Evolutionary conservation across 2,329 filamentous ascomycete genomes (phyloP).

Genomic region (Nemania sp.): DNA sequence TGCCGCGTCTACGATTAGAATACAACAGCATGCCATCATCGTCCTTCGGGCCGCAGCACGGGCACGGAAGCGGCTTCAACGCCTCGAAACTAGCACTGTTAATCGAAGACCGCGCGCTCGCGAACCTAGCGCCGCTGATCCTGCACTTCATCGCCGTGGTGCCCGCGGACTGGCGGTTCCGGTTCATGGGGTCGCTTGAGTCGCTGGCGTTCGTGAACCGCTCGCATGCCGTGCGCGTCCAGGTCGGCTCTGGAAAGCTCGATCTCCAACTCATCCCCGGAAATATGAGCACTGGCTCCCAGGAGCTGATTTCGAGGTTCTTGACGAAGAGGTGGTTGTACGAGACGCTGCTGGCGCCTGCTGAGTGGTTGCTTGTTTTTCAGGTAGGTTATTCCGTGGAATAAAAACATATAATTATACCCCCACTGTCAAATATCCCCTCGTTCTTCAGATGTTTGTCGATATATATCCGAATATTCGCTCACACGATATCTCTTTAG

Average conservation of each 20-base stretch:
- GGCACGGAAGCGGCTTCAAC: constrained; percentile 47
- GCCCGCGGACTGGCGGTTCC: constrained; percentile 60
- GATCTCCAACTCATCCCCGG: constrained; percentile 55
- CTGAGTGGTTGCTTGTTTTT: constrained; percentile 59
- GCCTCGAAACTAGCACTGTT: constrained; percentile 58
- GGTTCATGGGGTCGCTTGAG: constrained; percentile 56
- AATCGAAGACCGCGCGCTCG: constrained; percentile 55
- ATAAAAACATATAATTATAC: no score
- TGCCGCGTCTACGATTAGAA: constrained; percentile 36
- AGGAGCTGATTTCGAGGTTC: constrained; percentile 57
- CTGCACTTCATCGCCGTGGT: constrained; percentile 61
- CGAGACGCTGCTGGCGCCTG: constrained; percentile 50
- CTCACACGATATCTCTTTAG: no score
- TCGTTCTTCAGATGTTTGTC: no score
- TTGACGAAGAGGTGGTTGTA: constrained; percentile 58
- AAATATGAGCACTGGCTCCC: constrained; percentile 54
- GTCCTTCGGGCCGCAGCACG: constrained; percentile 10
- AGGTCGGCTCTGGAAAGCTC: constrained; percentile 50
- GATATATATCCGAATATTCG: no score
- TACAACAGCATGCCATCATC: constrained; percentile 33
- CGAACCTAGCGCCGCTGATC: constrained; percentile 56
- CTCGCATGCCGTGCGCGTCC: constrained; percentile 50
- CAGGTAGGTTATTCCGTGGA: no score
- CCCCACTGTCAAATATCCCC: no score
- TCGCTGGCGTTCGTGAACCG: constrained; percentile 50